phyloP scores from a whole-genome alignment of 345 rosid species.

The Erodium maritimum region DNA sequence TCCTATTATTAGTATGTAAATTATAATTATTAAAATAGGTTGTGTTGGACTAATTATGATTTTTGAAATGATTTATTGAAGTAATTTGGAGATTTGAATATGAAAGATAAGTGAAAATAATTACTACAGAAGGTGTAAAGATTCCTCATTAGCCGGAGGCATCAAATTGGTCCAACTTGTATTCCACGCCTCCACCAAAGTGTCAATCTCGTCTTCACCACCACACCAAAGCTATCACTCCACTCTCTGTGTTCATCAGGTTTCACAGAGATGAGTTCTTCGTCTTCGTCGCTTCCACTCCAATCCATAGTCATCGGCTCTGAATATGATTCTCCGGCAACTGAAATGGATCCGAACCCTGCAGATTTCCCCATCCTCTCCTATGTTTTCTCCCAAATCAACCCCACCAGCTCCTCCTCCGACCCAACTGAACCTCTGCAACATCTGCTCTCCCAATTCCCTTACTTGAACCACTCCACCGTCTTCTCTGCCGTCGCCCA shows the following conservation, averaged over 20 bases:
- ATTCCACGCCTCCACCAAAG: neutral
- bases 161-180: neutral
- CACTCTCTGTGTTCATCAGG: neutral
- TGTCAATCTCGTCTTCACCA: neutral
- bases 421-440: constrained; percentile 30
- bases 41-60: too few species aligned
- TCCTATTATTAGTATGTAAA: too few species aligned
- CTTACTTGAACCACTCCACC: constrained; percentile 31
- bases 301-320: neutral
- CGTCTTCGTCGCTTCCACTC: neutral
- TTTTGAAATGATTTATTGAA: too few species aligned
- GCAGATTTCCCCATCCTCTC: constrained; percentile 46
- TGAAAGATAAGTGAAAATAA: too few species aligned
- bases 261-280: neutral
- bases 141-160: too few species aligned
- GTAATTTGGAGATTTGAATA: too few species aligned
- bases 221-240: neutral
- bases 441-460: constrained; percentile 25
- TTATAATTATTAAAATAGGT: too few species aligned
- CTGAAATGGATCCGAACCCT: constrained; percentile 43
- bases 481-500: constrained; percentile 39
- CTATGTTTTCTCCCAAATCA: constrained; percentile 36
- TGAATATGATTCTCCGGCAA: neutral
- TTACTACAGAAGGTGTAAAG: too few species aligned
- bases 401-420: constrained; percentile 24